Evolutionary conservation across 176 grass and related monocot genomes (phyloP), one percentile per base, ranked within the genome.

Genomic region (Aegilops umbellulata): DNA sequence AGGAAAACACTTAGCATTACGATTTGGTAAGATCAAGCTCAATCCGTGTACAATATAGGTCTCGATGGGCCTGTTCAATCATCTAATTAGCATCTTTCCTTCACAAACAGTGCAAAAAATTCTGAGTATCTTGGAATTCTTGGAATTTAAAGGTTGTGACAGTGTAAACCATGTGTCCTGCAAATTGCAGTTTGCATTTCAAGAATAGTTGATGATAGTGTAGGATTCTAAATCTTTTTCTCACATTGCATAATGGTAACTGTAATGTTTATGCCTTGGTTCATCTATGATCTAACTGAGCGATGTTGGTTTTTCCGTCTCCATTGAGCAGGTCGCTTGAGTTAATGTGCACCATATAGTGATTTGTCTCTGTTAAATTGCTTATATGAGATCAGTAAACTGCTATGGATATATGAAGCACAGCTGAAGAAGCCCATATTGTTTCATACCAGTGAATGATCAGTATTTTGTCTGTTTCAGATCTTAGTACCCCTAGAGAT

Each of bases 331-430:
- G 87, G 87, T 44, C 14, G 23, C 17, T 55, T 41, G 8, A 71
- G 60, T 85, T 85, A 3, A 41, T 66, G 23, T 17, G 11, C 41
- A 13, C 16, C 17, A 19, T n/a, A 34, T 60, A 41, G 36, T 26
- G 46, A 30, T 60, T 49, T 77, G 4, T 81, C 25, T 25, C 4
- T 26, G 7, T 46, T 75, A 60, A 57, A 42, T 47, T 89, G 10
- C 83, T 75, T 89, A 53, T 66, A 30, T 66, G 39, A 75, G 82
- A 80, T 67, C 60, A 81, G 82, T 42, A 60, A 67, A 76, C 31
- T 81, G 82, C 55, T 58, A 75, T 69, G 82, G 26, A 32, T 63
- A 80, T 75, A 23, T 80, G 58, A 67, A 80, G 60, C 24, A 60
- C 24, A 25, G 60, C 10, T 81, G 20, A 69, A 74, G 77, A 80